These are phyloP conservation scores for Monilinia fructigena DNA, from an alignment of 2,329 filamentous ascomycete genomes.

Conservation along the genomic window DNA sequence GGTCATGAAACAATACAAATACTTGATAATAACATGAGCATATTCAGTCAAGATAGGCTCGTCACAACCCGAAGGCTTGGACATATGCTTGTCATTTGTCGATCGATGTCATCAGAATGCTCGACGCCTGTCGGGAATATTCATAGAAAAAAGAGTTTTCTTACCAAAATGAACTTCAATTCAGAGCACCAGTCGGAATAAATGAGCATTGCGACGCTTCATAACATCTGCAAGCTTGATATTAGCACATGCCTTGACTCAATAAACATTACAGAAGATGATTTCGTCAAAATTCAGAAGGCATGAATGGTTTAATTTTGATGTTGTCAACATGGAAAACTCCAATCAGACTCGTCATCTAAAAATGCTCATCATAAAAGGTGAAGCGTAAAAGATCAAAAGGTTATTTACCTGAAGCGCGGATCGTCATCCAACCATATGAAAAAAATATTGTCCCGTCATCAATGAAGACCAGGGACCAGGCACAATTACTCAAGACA, in stretches of 20 bases:
- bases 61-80: constrained; percentile 66
- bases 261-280: constrained; percentile 40
- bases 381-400: constrained; percentile 24
- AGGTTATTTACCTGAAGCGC: constrained; percentile 25
- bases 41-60: constrained; percentile 52
- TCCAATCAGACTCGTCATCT: constrained; percentile 81
- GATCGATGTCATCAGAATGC: constrained; percentile 77
- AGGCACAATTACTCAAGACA: neutral
- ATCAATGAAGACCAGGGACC: constrained; percentile 6
- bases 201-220: neutral
- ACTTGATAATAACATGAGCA: constrained; percentile 33
- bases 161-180: constrained; percentile 4
- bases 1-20: constrained; percentile 8
- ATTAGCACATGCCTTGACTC: constrained; percentile 21
- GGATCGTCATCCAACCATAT: neutral
- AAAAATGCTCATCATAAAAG: constrained; percentile 51
- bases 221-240: neutral
- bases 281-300: constrained; percentile 42
- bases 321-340: constrained; percentile 69
- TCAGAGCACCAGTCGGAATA: too few relatives aligned
- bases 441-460: neutral
- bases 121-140: constrained; percentile 31
- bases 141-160: constrained; percentile 30
- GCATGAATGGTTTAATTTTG: constrained; percentile 73
- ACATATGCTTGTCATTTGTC: constrained; percentile 97